phyloP scores from a whole-genome alignment of 345 rosid species.

The Lumnitzera racemosa region DNA sequence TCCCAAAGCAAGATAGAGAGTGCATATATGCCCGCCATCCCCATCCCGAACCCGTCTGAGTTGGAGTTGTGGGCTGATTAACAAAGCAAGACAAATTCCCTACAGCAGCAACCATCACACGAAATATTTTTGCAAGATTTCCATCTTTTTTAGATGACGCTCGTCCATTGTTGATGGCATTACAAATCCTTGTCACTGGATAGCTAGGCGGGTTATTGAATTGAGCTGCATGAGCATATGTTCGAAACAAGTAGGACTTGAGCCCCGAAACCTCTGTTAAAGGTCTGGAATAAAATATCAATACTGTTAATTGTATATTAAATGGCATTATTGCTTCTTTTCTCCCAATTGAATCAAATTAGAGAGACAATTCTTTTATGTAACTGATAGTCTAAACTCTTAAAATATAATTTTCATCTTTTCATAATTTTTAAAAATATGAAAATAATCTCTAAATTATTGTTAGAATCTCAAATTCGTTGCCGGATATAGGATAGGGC shows the following conservation, averaged over 20 bases:
- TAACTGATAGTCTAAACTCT: too few relatives aligned
- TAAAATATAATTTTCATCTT: too few relatives aligned
- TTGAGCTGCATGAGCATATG: slow-evolving; percentile 33
- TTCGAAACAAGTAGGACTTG: slow-evolving; percentile 10
- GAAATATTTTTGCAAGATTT: slow-evolving; percentile 23
- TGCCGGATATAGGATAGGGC: too few relatives aligned
- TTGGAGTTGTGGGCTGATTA: slow-evolving; percentile 2
- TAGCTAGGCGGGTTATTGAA: slow-evolving; percentile 24
- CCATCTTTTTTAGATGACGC: neutral
- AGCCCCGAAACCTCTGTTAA: slow-evolving; percentile 19
- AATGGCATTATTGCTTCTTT: too few relatives aligned
- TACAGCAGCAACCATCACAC: slow-evolving; percentile 16
- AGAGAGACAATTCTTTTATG: too few relatives aligned
- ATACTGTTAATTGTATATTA: neutral
- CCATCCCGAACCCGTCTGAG: slow-evolving; percentile 20
- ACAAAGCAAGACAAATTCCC: slow-evolving; percentile 17
- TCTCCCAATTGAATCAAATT: too few relatives aligned
- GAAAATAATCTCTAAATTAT: too few relatives aligned
- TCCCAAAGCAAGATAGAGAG: too few relatives aligned
- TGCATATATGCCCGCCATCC: slow-evolving; percentile 36
- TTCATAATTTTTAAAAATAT: too few relatives aligned
- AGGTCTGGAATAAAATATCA: slow-evolving; percentile 13
- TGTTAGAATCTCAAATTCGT: too few relatives aligned
- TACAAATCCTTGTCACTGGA: slow-evolving; percentile 26
- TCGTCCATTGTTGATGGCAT: slow-evolving; percentile 16